Percentiles rank a stretch among this genome's conserved stretches.
These are phyloP conservation scores for Euphrasia confusa DNA, from an alignment of 257 asterid genomes.

Conservation along the genomic window DNA sequence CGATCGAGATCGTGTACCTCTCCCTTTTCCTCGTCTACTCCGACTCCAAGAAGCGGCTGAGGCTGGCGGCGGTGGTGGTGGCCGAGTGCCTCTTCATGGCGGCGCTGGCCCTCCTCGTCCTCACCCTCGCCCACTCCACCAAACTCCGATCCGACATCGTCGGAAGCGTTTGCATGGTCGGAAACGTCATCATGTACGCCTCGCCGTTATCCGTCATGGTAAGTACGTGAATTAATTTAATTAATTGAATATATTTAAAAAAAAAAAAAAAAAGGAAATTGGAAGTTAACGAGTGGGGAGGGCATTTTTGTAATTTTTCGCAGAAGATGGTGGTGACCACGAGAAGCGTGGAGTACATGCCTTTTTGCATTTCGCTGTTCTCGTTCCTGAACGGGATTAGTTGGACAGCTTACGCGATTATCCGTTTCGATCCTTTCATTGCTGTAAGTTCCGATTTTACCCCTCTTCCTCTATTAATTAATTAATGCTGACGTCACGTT, in stretches of 20 bases:
- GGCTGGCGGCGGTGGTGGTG: constrained; percentile 31
- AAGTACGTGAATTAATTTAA: background rate
- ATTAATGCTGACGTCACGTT: background rate
- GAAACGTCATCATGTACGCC: constrained; percentile 77
- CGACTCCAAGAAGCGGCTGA: constrained; percentile 39
- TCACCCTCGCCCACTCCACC: constrained; percentile 36
- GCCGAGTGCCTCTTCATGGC: constrained; percentile 50
- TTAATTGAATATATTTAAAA: too few species aligned
- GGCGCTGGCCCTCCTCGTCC: constrained; percentile 42
- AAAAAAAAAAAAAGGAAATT: too few species aligned
- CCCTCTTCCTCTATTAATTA: background rate
- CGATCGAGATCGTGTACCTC: constrained; percentile 54
- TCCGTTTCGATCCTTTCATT: constrained; percentile 70
- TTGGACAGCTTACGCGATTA: constrained; percentile 72
- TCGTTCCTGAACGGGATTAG: constrained; percentile 72
- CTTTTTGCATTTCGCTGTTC: constrained; percentile 68
- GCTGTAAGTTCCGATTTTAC: constrained; percentile 35
- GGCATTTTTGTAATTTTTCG: background rate
- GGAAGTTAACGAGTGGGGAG: too few species aligned
- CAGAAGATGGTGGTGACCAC: constrained; percentile 82
- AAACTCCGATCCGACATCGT: constrained; percentile 57
- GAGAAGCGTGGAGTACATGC: constrained; percentile 90
- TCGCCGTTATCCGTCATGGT: constrained; percentile 83
- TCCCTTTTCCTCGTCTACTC: constrained; percentile 40
- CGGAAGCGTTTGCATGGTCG: constrained; percentile 73